A percentile compares a stretch with the other conserved stretches of the same genome.
Evolutionary conservation across 1,139 yeast species (phyloP).

Genomic region (Taphrina deformans): DNA sequence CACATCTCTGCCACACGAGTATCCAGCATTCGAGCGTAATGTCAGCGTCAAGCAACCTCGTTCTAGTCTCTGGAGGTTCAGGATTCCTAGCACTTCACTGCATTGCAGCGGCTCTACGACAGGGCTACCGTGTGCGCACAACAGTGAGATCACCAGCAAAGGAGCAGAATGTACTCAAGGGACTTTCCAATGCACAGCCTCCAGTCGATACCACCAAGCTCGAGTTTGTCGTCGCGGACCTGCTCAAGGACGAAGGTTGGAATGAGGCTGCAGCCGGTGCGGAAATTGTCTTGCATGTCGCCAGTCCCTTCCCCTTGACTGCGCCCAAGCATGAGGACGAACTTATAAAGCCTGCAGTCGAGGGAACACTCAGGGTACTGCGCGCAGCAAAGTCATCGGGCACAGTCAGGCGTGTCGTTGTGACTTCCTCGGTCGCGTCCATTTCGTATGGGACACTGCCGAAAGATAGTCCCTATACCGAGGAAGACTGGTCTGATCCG

Average conservation of each 20-base stretch:
- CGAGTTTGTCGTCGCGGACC: constrained; percentile 53
- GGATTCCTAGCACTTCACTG: constrained; percentile 62
- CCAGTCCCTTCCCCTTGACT: constrained; percentile 54
- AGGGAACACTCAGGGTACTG: constrained; percentile 53
- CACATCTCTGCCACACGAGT: too few species aligned
- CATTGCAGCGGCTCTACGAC: constrained; percentile 43
- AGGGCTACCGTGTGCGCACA: constrained; percentile 57
- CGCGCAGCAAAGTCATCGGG: constrained; percentile 52
- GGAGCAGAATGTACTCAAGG: constrained; percentile 43
- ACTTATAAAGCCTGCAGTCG: constrained; percentile 53
- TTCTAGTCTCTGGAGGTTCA: constrained; percentile 60
- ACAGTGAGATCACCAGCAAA: constrained; percentile 57
- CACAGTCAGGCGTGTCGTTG: constrained; percentile 54
- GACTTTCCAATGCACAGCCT: neutral
- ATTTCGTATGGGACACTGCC: constrained; percentile 41
- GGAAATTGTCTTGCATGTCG: constrained; percentile 59
- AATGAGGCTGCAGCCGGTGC: constrained; percentile 54
- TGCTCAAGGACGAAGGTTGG: constrained; percentile 54
- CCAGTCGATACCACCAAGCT: constrained; percentile 46
- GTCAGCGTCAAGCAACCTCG: neutral
- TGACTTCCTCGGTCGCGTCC: constrained; percentile 60
- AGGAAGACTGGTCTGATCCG: constrained; percentile 50
- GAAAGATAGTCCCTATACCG: constrained; percentile 44
- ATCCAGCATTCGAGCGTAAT: neutral
- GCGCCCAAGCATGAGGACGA: constrained; percentile 50